Percentiles rank a stretch among this genome's conserved stretches.
Evolutionary conservation across 176 grass and related monocot genomes (phyloP).

Genomic region (Urochloa ruziziensis): DNA sequence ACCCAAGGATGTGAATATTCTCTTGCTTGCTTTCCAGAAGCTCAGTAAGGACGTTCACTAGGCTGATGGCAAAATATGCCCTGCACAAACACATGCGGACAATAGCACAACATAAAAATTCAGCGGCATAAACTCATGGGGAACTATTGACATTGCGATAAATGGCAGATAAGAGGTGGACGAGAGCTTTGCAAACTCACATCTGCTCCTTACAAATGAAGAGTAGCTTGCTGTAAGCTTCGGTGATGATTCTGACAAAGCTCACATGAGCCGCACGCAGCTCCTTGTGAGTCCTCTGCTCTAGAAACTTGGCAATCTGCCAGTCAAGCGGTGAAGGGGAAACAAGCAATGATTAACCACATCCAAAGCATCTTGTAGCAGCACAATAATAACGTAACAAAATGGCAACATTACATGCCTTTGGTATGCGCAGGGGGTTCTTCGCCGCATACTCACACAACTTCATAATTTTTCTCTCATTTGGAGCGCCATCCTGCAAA

Average conservation of each 20-base stretch:
- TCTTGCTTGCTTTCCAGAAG: constrained; percentile 94
- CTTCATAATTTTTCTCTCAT: constrained; percentile 97
- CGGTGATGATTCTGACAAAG: constrained; percentile 90
- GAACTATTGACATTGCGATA: constrained; percentile 9
- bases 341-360: constrained; percentile 11
- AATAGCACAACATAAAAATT: constrained; percentile 18
- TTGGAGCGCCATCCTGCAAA: constrained; percentile 65
- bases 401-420: constrained; percentile 45
- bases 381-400: background rate
- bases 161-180: background rate
- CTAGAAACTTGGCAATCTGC: constrained; percentile 94
- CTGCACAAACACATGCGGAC: constrained; percentile 48
- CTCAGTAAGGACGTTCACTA: constrained; percentile 81
- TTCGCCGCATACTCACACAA: constrained; percentile 97
- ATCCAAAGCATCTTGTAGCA: constrained; percentile 7
- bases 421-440: constrained; percentile 91
- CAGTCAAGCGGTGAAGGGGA: constrained; percentile 5
- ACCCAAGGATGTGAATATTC: constrained; percentile 82
- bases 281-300: constrained; percentile 87
- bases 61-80: constrained; percentile 95
- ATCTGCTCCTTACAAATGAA: constrained; percentile 94
- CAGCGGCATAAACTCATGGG: background rate
- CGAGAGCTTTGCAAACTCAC: constrained; percentile 56
- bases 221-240: constrained; percentile 90
- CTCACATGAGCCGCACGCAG: constrained; percentile 69